These are phyloP conservation scores for Anthracocystis panici-leucophaei DNA, from an alignment of 1,284 basidiomycete species.

Conservation along the genomic window DNA sequence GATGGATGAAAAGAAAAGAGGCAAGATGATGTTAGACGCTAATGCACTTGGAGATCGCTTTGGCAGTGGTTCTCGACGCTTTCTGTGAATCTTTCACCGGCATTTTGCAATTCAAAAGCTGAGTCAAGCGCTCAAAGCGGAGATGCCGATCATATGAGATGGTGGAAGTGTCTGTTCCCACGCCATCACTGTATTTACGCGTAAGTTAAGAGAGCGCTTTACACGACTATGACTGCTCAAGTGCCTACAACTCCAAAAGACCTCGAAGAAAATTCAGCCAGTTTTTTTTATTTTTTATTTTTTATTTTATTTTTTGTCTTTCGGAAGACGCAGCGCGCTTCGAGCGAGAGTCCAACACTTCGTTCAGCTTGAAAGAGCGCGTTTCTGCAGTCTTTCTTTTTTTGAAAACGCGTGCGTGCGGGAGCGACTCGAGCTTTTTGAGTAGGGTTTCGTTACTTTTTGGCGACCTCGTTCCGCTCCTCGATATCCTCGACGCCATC, in stretches of 20 bases:
- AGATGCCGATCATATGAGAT: too few relatives aligned
- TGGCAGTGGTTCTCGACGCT: slow-evolving; percentile 44
- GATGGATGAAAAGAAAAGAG: slow-evolving; percentile 53
- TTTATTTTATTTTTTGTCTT: too few relatives aligned
- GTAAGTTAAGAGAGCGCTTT: background rate
- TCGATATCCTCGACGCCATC: background rate
- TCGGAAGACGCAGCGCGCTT: background rate
- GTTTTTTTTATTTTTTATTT: background rate
- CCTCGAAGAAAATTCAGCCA: slow-evolving; percentile 11
- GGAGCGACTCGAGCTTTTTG: background rate
- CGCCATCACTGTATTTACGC: slow-evolving; percentile 2
- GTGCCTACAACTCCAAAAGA: background rate
- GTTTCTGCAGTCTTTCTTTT: background rate
- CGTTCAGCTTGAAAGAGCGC: background rate
- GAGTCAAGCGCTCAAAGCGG: background rate
- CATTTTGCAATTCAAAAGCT: background rate
- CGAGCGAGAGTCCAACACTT: slow-evolving; percentile 11
- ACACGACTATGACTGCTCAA: background rate
- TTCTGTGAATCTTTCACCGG: slow-evolving; percentile 19
- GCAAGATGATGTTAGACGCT: slow-evolving; percentile 43
- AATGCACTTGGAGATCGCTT: slow-evolving; percentile 44
- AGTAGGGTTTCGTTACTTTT: slow-evolving; percentile 7
- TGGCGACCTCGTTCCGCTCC: background rate
- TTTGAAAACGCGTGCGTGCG: slow-evolving; percentile 6
- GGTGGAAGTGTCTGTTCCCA: too few relatives aligned